Conservation (phyloP, 2,329 filamentous ascomycete species). For the Aspergillus spinulosporus region DNA sequence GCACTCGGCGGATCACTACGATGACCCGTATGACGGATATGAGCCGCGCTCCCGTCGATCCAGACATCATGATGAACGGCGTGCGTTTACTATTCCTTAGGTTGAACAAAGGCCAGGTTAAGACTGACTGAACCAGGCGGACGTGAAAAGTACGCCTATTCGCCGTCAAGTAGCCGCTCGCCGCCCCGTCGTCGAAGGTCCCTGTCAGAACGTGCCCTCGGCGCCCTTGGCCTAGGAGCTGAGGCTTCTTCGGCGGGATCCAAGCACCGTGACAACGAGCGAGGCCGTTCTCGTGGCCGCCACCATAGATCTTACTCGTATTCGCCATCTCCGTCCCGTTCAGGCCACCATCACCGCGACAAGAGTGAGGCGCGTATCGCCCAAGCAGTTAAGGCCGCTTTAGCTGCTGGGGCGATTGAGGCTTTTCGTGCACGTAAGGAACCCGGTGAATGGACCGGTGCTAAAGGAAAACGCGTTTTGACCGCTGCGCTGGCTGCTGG, state of each 20-base stretch:
- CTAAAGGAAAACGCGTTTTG: conserved; percentile 86
- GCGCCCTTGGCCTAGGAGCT: conserved; percentile 60
- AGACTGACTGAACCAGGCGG: conserved; percentile 26
- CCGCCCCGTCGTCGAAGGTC: conserved; percentile 47
- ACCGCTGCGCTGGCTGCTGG: conserved; percentile 85
- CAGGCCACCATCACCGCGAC: conserved; percentile 52
- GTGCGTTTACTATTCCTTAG: conserved; percentile 30
- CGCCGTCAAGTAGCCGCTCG: conserved; percentile 43
- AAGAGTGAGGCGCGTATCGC: conserved; percentile 64
- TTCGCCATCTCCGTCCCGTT: conserved; percentile 53
- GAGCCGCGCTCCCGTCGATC: conserved; percentile 44
- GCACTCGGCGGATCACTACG: conserved; percentile 39
- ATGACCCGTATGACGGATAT: conserved; percentile 29
- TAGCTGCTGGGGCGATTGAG: conserved; percentile 86
- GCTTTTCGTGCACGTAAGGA: conserved; percentile 89
- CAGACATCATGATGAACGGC: conserved; percentile 48
- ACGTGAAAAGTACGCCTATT: conserved; percentile 35
- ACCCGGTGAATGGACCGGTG: conserved; percentile 83
- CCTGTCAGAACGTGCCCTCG: conserved; percentile 52
- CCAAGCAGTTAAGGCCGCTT: conserved; percentile 86
- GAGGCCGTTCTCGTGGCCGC: conserved; percentile 37
- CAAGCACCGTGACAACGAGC: conserved; percentile 53
- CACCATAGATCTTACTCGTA: conserved; percentile 50
- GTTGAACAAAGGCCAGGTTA: neutral
- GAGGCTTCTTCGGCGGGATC: conserved; percentile 35